Evolutionary conservation across 2,329 filamentous ascomycete genomes (phyloP).

Genomic region (Purpureocillium lavendulum): DNA sequence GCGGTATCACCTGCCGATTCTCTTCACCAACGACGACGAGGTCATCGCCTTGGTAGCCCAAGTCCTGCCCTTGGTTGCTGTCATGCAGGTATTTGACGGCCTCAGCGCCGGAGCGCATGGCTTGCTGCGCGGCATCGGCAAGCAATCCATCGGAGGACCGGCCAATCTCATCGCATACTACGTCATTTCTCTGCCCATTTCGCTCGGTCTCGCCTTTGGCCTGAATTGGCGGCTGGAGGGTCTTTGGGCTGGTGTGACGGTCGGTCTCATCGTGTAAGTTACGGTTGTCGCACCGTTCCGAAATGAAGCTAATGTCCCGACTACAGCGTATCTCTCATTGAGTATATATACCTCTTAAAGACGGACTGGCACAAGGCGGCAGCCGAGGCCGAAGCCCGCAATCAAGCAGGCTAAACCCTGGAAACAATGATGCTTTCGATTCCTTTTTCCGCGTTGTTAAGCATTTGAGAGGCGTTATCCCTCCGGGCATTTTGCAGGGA

Average conservation of each 20-base stretch:
- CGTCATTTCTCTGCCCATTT: conserved; percentile 73
- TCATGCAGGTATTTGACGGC: conserved; percentile 86
- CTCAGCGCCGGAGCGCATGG: conserved; percentile 74
- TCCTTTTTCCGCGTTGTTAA: conserved; percentile 2
- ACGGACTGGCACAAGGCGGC: conserved; percentile 47
- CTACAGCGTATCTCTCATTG: conserved; percentile 39
- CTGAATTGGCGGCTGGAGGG: conserved; percentile 70
- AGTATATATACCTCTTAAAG: conserved; percentile 43
- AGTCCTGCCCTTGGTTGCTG: conserved; percentile 71
- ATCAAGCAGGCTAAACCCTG: conserved; percentile 31
- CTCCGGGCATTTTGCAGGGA: neutral
- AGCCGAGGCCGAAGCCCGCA: conserved; percentile 43
- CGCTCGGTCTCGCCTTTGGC: conserved; percentile 69
- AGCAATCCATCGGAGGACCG: conserved; percentile 84
- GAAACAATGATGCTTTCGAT: conserved; percentile 2
- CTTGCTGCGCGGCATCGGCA: conserved; percentile 75
- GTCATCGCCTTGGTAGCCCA: conserved; percentile 60
- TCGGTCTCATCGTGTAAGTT: conserved; percentile 58
- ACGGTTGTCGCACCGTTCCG: neutral
- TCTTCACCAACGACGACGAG: conserved; percentile 68
- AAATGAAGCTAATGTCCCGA: neutral
- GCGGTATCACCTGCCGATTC: conserved; percentile 63
- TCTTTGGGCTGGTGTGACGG: conserved; percentile 70
- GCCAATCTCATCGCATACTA: conserved; percentile 86
- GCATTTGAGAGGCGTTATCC: neutral